phyloP scores from a whole-genome alignment of 495 filamentous ascomycete genomes.

The Glarea lozoyensis region DNA sequence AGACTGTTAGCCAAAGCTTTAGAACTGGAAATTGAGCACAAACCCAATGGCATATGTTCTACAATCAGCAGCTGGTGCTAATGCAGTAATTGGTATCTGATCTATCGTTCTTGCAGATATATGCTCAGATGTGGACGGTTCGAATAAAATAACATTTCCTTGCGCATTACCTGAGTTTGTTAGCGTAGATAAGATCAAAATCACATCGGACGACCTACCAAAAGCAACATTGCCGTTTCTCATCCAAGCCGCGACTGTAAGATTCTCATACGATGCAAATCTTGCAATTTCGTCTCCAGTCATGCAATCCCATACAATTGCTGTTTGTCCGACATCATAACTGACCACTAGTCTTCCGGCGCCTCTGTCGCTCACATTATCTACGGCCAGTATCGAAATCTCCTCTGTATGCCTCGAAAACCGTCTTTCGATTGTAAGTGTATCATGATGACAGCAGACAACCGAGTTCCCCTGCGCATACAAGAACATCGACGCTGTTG shows the following conservation, averaged over 20 bases:
- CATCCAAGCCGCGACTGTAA: slow-evolving; percentile 90
- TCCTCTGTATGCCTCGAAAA: slow-evolving; percentile 81
- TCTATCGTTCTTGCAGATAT: slow-evolving; percentile 88
- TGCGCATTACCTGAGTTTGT: slow-evolving; percentile 63
- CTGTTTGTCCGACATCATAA: slow-evolving; percentile 84
- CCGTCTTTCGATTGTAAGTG: slow-evolving; percentile 75
- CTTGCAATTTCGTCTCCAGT: slow-evolving; percentile 84
- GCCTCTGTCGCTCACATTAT: slow-evolving; percentile 85
- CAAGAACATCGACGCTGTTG: slow-evolving; percentile 78
- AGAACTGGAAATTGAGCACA: slow-evolving; percentile 20
- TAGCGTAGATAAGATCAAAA: slow-evolving; percentile 20
- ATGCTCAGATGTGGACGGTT: slow-evolving; percentile 87
- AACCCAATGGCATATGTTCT: slow-evolving; percentile 96
- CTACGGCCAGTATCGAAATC: slow-evolving; percentile 73
- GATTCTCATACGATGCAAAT: slow-evolving; percentile 81
- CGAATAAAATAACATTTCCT: slow-evolving; percentile 91
- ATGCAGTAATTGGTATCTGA: slow-evolving; percentile 78
- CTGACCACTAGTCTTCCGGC: slow-evolving; percentile 82
- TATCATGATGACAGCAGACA: slow-evolving; percentile 84
- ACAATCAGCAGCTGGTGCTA: slow-evolving; percentile 88
- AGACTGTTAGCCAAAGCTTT: slow-evolving; percentile 21
- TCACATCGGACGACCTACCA: slow-evolving; percentile 32
- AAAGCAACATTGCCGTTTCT: slow-evolving; percentile 95
- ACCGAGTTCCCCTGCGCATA: slow-evolving; percentile 74
- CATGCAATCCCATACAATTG: slow-evolving; percentile 94